Percentiles rank a stretch among this genome's conserved stretches.
Evolutionary conservation across 2,329 filamentous ascomycete genomes (phyloP).

Genomic region (Arthrobotrys entomopaga): DNA sequence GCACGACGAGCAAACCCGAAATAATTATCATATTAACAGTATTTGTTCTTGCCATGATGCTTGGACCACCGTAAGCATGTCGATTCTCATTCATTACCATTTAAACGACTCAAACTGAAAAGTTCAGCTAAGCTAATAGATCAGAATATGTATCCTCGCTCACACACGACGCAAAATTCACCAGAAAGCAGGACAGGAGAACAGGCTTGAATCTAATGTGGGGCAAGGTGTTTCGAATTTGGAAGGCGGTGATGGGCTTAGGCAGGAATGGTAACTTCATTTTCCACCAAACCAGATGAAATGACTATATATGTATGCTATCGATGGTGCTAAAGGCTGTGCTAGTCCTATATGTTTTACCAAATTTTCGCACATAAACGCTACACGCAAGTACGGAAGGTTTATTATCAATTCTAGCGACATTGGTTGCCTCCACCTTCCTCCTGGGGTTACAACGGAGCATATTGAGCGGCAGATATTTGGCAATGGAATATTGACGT

Average conservation of each 20-base stretch:
- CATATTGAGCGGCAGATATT: neutral
- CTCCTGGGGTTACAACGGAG: neutral
- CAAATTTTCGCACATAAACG: neutral
- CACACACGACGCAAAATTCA: neutral
- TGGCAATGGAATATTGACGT: neutral
- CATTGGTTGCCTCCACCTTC: neutral
- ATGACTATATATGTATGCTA: constrained; percentile 1
- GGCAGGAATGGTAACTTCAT: neutral
- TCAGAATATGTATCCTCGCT: neutral
- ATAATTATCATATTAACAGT: neutral
- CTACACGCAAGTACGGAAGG: neutral
- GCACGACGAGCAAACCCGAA: neutral
- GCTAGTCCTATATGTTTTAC: neutral
- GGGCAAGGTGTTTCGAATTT: neutral
- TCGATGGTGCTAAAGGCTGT: neutral
- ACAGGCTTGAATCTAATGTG: neutral
- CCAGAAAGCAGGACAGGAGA: neutral
- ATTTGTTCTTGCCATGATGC: neutral
- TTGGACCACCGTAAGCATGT: neutral
- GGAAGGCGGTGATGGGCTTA: neutral
- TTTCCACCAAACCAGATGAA: neutral
- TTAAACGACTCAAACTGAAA: neutral
- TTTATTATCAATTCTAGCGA: neutral
- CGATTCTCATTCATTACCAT: neutral
- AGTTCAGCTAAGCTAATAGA: neutral